Percentiles rank a stretch among this genome's conserved stretches.
phyloP scores from a whole-genome alignment of 2,329 filamentous ascomycete species.

The Cladobotryum protrusum region DNA sequence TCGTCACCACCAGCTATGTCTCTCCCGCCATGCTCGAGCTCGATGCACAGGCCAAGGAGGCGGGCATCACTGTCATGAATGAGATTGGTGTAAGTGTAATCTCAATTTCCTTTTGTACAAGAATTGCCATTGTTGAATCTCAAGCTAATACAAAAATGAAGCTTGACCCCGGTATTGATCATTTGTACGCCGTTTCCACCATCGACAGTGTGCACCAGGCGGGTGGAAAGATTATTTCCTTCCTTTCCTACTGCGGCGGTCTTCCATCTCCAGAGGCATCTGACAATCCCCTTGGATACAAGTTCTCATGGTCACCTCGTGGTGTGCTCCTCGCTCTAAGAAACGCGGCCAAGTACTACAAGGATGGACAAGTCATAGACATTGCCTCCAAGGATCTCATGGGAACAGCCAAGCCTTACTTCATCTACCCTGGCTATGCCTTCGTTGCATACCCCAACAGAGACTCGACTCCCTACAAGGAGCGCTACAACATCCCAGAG shows the following conservation, averaged over 20 bases:
- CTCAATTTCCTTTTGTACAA: background rate
- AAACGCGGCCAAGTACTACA: slow-evolving; percentile 75
- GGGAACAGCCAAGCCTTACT: slow-evolving; percentile 75
- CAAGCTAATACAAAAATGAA: background rate
- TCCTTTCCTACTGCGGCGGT: slow-evolving; percentile 81
- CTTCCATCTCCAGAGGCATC: slow-evolving; percentile 47
- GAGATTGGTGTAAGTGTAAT: slow-evolving; percentile 65
- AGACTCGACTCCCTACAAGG: slow-evolving; percentile 79
- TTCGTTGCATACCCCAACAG: slow-evolving; percentile 92
- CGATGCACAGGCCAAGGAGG: slow-evolving; percentile 69
- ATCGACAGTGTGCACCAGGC: slow-evolving; percentile 79
- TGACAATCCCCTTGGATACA: slow-evolving; percentile 91
- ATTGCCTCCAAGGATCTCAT: slow-evolving; percentile 64
- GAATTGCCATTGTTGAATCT: background rate
- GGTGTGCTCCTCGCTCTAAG: slow-evolving; percentile 82
- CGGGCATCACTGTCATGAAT: slow-evolving; percentile 95
- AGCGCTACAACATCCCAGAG: slow-evolving; percentile 88
- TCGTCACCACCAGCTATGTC: slow-evolving; percentile 92
- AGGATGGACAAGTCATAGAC: slow-evolving; percentile 68
- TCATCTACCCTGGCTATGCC: slow-evolving; percentile 78
- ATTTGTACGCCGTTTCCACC: slow-evolving; percentile 71
- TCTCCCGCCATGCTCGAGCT: slow-evolving; percentile 90
- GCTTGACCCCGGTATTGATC: slow-evolving; percentile 63
- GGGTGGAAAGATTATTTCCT: slow-evolving; percentile 78
- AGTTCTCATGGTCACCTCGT: slow-evolving; percentile 70